A percentile compares a stretch with the other conserved stretches of the same genome.
These are phyloP conservation scores for Sclerotinia borealis DNA, from an alignment of 2,329 filamentous ascomycete genomes.

Conservation along the genomic window DNA sequence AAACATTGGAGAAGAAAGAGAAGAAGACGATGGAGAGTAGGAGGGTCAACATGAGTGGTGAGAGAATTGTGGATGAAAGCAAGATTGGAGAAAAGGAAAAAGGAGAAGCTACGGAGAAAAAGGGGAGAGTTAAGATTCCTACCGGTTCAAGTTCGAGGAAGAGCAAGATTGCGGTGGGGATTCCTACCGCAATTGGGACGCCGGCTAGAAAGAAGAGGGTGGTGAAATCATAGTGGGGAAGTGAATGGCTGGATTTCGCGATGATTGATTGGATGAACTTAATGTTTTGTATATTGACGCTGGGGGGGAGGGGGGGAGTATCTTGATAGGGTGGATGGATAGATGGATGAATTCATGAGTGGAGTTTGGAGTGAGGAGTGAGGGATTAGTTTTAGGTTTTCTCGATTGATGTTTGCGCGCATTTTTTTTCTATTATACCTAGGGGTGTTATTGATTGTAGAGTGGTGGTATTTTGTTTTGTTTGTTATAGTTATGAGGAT, in stretches of 20 bases:
- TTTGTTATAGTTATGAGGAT: neutral
- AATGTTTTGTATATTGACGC: neutral
- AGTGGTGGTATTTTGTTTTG: neutral
- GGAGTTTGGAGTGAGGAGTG: neutral
- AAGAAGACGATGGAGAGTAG: slow-evolving; percentile 20
- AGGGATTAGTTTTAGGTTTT: neutral
- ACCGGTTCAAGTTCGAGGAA: slow-evolving; percentile 19
- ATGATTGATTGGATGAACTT: neutral
- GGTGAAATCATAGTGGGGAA: neutral
- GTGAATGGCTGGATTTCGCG: neutral
- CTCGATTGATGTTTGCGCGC: neutral
- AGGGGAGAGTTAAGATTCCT: slow-evolving; percentile 20
- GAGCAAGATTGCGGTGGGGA: slow-evolving; percentile 28
- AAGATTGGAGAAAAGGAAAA: slow-evolving; percentile 23
- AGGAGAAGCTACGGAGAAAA: slow-evolving; percentile 22
- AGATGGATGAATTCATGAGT: too few relatives aligned
- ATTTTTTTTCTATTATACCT: slow-evolving; percentile 1
- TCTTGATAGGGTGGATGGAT: neutral
- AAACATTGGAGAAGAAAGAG: slow-evolving; percentile 23
- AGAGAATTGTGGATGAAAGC: slow-evolving; percentile 19
- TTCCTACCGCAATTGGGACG: slow-evolving; percentile 29
- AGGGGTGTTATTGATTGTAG: neutral
- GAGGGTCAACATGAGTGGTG: slow-evolving; percentile 8
- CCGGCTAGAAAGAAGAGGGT: slow-evolving; percentile 29
- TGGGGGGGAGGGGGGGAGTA: neutral